Evolutionary conservation across 805 yeast species (phyloP), one percentile per base, ranked within the genome.

Genomic region (Priceomyces medius): DNA sequence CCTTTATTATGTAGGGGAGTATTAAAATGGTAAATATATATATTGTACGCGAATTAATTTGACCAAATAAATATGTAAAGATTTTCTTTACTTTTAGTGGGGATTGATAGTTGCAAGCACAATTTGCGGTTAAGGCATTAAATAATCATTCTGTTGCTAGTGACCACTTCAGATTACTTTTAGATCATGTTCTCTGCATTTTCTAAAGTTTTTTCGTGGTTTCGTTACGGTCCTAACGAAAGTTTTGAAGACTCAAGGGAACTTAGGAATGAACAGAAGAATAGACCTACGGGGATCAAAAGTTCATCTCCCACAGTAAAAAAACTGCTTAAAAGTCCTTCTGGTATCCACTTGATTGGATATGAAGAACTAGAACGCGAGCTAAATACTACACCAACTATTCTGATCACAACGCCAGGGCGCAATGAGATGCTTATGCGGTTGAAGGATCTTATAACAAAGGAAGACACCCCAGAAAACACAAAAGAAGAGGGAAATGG

Each of bases 291-390:
- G 10, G 29, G 14, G n/a, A n/a, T 10, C 10, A 5, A 10, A n/a
- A n/a, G 14, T 10, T 8, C 29, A 6, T n/a, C n/a, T n/a, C n/a
- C n/a, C n/a, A n/a, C n/a, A n/a, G n/a, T n/a, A n/a, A n/a, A n/a
- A n/a, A n/a, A n/a, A n/a, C n/a, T n/a, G n/a, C n/a, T n/a, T n/a
- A 23, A 12, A 12, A 31, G 34, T 17, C 34, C 34, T 7, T 17
- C 34, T 14, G 26, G 9, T 7, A 20, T 37, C 4, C 32, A 26
- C 6, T 39, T 39, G 13, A 39, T 21, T n/a, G 42, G 42, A 10
- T 34, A 31, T 34, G 28, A 39, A 2, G 21, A 33, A 12, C 26
- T 39, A 10, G 33, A 39, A 14, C 12, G 35, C n/a, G 38, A 39
- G 20, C 33, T 39, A 14, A 39, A 19, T 8, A 20, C 24, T 14